Percentiles rank a stretch among this genome's conserved stretches.
Conservation (phyloP, 306 rosid genomes). For the Mimosa pudica region DNA sequence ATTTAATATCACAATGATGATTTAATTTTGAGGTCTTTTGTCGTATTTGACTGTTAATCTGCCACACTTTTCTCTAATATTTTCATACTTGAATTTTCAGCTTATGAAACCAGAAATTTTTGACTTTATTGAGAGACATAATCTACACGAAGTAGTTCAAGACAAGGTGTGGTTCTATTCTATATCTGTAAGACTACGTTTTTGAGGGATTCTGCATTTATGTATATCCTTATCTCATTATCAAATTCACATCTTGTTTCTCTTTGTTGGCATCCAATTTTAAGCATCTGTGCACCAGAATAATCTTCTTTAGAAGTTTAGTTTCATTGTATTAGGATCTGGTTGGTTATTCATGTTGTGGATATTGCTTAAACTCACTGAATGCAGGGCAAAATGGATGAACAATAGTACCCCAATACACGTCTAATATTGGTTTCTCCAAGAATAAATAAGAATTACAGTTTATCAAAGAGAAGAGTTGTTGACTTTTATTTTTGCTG, state of each 20-base stretch:
- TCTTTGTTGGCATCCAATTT: not conserved
- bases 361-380: conserved; percentile 19
- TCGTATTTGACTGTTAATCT: conserved; percentile 28
- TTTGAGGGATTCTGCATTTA: conserved; percentile 29
- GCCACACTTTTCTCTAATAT: not conserved
- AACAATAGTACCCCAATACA: not conserved
- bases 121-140: conserved; percentile 87
- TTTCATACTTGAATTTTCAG: conserved; percentile 53
- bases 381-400: conserved; percentile 3
- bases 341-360: conserved; percentile 24
- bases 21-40: conserved; percentile 17
- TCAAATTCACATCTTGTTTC: not conserved
- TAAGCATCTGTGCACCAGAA: not conserved
- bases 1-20: conserved; percentile 19
- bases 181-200: conserved; percentile 1
- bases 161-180: conserved; percentile 67
- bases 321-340: conserved; percentile 16
- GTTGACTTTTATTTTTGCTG: conserved; percentile 31
- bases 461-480: not conserved
- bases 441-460: not conserved
- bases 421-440: not conserved
- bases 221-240: conserved; percentile 2
- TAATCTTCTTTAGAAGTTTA: conserved; percentile 32
- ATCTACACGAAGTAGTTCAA: conserved; percentile 70
- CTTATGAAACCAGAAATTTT: conserved; percentile 86